A percentile compares a stretch with the other conserved stretches of the same genome.
These are phyloP conservation scores for Fusarium papillatum DNA, from an alignment of 2,329 filamentous ascomycete species.

Conservation along the genomic window DNA sequence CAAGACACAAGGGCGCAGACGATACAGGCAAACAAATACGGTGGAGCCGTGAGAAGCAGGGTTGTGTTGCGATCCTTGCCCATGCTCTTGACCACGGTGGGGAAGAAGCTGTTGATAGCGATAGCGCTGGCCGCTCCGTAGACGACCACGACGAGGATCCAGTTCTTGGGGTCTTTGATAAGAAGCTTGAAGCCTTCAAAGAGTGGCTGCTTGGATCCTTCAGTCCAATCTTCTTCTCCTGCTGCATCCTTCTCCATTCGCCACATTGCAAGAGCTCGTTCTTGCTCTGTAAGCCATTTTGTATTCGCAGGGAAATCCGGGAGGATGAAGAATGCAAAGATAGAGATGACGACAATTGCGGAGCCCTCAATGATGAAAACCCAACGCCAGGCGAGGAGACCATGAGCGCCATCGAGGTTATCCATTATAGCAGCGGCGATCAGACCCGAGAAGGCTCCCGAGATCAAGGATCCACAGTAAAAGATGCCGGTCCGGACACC, in stretches of 20 bases:
- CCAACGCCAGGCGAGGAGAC: constrained; percentile 65
- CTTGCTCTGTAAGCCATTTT: constrained; percentile 54
- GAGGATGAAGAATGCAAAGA: constrained; percentile 32
- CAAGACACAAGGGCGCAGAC: constrained; percentile 58
- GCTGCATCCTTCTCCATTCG: constrained; percentile 58
- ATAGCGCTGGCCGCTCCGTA: constrained; percentile 55
- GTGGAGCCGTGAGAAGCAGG: constrained; percentile 19
- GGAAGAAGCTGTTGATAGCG: constrained; percentile 58
- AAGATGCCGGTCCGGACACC: constrained; percentile 72
- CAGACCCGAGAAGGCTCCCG: constrained; percentile 76
- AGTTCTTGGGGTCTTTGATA: constrained; percentile 50
- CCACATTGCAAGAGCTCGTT: constrained; percentile 52
- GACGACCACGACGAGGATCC: constrained; percentile 62
- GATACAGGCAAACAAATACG: constrained; percentile 25
- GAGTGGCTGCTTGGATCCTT: constrained; percentile 55
- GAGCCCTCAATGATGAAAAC: constrained; percentile 76
- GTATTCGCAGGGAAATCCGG: constrained; percentile 53
- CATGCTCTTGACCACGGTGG: constrained; percentile 26
- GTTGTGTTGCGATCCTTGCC: constrained; percentile 19
- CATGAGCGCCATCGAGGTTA: constrained; percentile 46
- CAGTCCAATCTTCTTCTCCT: constrained; percentile 50
- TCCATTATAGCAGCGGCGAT: constrained; percentile 71
- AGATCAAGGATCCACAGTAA: constrained; percentile 73
- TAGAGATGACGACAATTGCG: constrained; percentile 42
- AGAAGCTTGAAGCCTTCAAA: constrained; percentile 57